A percentile compares a stretch with the other conserved stretches of the same genome.
These are phyloP conservation scores for Exophiala spinifera DNA, from an alignment of 2,329 filamentous ascomycete genomes.

Conservation along the genomic window DNA sequence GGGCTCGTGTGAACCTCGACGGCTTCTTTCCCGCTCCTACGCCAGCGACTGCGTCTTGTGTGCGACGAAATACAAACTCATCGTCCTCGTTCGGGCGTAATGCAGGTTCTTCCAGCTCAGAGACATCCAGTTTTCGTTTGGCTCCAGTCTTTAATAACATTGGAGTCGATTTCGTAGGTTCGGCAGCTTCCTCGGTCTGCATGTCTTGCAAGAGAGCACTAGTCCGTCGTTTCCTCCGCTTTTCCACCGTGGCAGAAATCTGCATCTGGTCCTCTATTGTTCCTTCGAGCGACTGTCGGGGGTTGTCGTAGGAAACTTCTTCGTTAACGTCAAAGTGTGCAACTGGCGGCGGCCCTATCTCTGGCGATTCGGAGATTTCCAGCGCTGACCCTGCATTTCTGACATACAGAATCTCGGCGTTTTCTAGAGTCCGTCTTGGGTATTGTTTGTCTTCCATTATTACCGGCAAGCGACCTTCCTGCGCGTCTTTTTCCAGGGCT, in stretches of 20 bases:
- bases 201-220: conserved; percentile 45
- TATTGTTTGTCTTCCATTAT: conserved; percentile 60
- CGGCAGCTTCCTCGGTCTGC: conserved; percentile 32
- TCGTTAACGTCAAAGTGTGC: conserved; percentile 52
- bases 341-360: conserved; percentile 47
- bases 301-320: conserved; percentile 44
- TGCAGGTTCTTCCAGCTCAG: conserved; percentile 21
- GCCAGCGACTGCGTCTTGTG: conserved; percentile 12
- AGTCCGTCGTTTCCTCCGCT: conserved; percentile 51
- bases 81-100: conserved; percentile 16
- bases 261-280: conserved; percentile 34
- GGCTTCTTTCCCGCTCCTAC: conserved; percentile 17
- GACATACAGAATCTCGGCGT: conserved; percentile 37
- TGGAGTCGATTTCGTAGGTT: conserved; percentile 1
- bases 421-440: conserved; percentile 54
- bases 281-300: conserved; percentile 25
- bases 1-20: conserved; percentile 25
- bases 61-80: conserved; percentile 27
- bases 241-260: conserved; percentile 49
- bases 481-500: conserved; percentile 32
- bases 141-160: conserved; percentile 24
- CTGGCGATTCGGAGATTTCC: conserved; percentile 32
- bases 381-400: conserved; percentile 28
- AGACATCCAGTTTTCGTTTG: conserved; percentile 28
- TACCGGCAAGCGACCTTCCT: conserved; percentile 50